These are phyloP conservation scores for Cryptosporidium canis DNA, from an alignment of 169 alveolate genomes.

Conservation along the genomic window DNA sequence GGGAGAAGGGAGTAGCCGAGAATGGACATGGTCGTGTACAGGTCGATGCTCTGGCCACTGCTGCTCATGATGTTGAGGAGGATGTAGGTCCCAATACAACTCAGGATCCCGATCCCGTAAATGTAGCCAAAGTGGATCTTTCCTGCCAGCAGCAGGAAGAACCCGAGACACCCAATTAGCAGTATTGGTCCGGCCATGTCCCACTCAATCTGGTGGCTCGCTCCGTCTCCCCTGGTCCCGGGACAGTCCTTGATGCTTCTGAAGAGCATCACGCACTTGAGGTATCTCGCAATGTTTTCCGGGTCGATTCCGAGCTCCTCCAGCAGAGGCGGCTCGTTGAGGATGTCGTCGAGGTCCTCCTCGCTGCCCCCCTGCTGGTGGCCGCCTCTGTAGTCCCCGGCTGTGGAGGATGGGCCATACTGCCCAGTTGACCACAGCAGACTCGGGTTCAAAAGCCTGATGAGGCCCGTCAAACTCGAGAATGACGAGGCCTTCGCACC, in stretches of 20 bases:
- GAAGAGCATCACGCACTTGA: constrained; percentile 77
- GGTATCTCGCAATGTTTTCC: constrained; percentile 76
- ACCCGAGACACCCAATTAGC: constrained; percentile 78
- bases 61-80: constrained; percentile 81
- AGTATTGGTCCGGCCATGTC: constrained; percentile 79
- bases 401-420: background rate
- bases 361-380: constrained; percentile 7
- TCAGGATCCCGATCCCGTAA: constrained; percentile 81
- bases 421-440: background rate
- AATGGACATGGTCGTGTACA: constrained; percentile 82
- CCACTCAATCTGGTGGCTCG: constrained; percentile 22
- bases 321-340: constrained; percentile 78
- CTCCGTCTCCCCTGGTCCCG: background rate
- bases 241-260: constrained; percentile 73
- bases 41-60: constrained; percentile 80
- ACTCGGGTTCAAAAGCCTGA: background rate
- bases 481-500: background rate
- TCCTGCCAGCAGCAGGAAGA: constrained; percentile 78
- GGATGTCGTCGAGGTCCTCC: constrained; percentile 75
- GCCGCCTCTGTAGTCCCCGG: background rate
- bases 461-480: background rate
- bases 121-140: constrained; percentile 83
- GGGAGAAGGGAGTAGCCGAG: constrained; percentile 84
- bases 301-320: constrained; percentile 83
- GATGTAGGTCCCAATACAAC: constrained; percentile 80